phyloP scores from a whole-genome alignment of 2,329 filamentous ascomycete genomes.

The Sarocladiaceae sp. region DNA sequence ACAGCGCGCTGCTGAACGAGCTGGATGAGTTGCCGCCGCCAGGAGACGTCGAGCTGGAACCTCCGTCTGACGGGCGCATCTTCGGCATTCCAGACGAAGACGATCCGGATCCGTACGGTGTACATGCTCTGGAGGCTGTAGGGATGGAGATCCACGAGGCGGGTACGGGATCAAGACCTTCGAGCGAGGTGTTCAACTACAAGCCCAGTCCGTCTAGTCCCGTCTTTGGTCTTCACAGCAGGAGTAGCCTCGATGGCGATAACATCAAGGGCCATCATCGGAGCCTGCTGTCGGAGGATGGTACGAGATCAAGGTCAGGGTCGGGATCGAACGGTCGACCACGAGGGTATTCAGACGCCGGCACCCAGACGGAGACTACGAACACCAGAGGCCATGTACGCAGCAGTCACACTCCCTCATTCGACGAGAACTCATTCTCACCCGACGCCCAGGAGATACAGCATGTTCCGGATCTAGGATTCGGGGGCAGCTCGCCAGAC shows the following conservation, averaged over 20 bases:
- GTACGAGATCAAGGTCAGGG: not conserved
- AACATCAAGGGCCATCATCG: not conserved
- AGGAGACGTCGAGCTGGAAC: constrained; percentile 27
- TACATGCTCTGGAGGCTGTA: constrained; percentile 28
- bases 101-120: constrained; percentile 32
- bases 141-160: constrained; percentile 30
- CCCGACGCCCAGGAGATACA: not conserved
- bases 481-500: not conserved
- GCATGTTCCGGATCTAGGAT: not conserved
- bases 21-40: constrained; percentile 27
- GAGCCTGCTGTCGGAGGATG: not conserved
- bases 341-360: not conserved
- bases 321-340: not conserved
- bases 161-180: constrained; percentile 25
- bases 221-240: constrained; percentile 14
- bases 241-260: constrained; percentile 9
- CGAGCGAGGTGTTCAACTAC: constrained; percentile 30
- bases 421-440: not conserved
- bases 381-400: not conserved
- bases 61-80: constrained; percentile 17
- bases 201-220: constrained; percentile 29
- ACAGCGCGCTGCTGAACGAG: constrained; percentile 25
- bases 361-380: not conserved
- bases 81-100: constrained; percentile 31
- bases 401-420: not conserved